Conservation (phyloP, 2,329 filamentous ascomycete species). For the Endothia cerciana region DNA sequence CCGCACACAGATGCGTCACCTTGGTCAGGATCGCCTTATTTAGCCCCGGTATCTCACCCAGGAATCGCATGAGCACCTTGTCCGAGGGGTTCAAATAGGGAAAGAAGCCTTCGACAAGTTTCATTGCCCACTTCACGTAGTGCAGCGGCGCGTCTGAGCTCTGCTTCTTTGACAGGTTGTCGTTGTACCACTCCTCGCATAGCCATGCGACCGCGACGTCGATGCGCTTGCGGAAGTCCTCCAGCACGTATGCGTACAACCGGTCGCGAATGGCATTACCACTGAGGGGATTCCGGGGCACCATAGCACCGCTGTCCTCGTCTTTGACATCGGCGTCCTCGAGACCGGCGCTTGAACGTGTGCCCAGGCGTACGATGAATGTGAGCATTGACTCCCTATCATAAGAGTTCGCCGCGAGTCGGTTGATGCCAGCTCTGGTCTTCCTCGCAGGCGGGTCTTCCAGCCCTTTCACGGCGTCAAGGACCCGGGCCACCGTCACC, state of each 20-base stretch:
- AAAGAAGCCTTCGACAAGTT: constrained; percentile 85
- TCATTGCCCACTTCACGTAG: constrained; percentile 79
- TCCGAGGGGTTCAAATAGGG: constrained; percentile 92
- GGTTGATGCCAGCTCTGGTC: constrained; percentile 74
- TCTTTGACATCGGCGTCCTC: constrained; percentile 62
- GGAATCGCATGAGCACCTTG: constrained; percentile 84
- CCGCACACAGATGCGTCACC: constrained; percentile 69
- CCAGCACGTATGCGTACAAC: constrained; percentile 83
- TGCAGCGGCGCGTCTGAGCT: constrained; percentile 58
- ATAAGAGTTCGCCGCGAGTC: constrained; percentile 81
- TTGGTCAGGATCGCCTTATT: constrained; percentile 72
- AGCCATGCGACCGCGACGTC: constrained; percentile 92
- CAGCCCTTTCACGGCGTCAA: constrained; percentile 74
- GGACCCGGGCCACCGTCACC: constrained; percentile 75
- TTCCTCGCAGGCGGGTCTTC: constrained; percentile 68
- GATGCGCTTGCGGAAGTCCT: constrained; percentile 88
- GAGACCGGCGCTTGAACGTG: constrained; percentile 73
- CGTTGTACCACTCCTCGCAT: constrained; percentile 98
- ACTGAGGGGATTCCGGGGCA: constrained; percentile 47
- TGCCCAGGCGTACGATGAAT: constrained; percentile 82
- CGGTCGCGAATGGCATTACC: constrained; percentile 76
- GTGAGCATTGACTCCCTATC: constrained; percentile 91
- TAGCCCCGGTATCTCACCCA: constrained; percentile 88
- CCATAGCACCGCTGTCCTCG: constrained; percentile 48
- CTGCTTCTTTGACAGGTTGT: constrained; percentile 57